These are phyloP conservation scores for Spathaspora boniae DNA, from an alignment of 805 yeast genomes.

Conservation along the genomic window DNA sequence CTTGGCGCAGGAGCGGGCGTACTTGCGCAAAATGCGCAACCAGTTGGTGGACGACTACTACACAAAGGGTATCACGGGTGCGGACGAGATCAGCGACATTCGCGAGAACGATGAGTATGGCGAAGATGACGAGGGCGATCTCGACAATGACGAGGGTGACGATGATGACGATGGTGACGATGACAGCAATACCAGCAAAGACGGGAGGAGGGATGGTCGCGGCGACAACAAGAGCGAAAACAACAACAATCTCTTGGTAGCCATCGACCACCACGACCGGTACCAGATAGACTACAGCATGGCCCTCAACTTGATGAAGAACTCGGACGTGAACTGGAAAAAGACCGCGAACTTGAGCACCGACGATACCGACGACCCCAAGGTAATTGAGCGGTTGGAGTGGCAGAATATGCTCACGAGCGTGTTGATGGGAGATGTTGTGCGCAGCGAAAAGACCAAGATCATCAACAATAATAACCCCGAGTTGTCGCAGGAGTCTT, in stretches of 20 bases:
- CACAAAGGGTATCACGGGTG: constrained; percentile 58
- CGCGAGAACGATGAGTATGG: constrained; percentile 22
- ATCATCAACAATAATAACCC: constrained; percentile 48
- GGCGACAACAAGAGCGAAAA: not conserved
- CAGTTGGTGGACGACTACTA: constrained; percentile 67
- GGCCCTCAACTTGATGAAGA: constrained; percentile 34
- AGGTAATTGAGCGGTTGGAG: constrained; percentile 73
- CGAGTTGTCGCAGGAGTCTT: constrained; percentile 41
- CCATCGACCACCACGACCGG: constrained; percentile 37
- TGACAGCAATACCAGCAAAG: constrained; percentile 2
- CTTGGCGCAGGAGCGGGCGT: constrained; percentile 63
- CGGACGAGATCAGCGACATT: constrained; percentile 21
- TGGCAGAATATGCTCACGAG: constrained; percentile 94
- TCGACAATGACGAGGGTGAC: constrained; percentile 13
- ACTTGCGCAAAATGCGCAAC: constrained; percentile 58
- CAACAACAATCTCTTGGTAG: constrained; percentile 32
- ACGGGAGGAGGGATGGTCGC: not conserved
- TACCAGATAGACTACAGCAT: constrained; percentile 47
- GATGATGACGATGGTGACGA: constrained; percentile 5
- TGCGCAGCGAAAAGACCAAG: constrained; percentile 82
- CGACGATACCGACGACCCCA: constrained; percentile 42
- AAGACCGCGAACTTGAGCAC: constrained; percentile 26
- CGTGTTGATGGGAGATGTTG: constrained; percentile 93
- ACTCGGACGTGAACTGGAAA: constrained; percentile 29
- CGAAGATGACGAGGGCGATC: constrained; percentile 18